Base-by-base conservation (phyloP, 768 basidiomycete genomes). In the Amylocystis lapponica region DNA sequence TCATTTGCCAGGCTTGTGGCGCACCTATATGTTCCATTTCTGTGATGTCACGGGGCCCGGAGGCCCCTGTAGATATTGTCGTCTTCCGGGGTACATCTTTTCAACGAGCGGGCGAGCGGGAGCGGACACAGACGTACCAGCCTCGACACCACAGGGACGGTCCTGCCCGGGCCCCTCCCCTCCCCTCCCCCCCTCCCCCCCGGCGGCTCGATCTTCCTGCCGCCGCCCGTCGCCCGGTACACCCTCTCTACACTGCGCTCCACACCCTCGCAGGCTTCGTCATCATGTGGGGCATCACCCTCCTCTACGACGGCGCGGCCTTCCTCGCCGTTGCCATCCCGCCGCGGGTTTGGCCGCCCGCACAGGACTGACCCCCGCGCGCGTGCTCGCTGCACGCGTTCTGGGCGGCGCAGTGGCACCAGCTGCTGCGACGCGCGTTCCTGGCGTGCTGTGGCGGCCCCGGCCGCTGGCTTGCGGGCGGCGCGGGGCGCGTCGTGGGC, bases 21-120 rank as follows among this genome's bases (percentile, higher is more conserved):
- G 30, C 40, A 85, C 87, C 88, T 64, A 92, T 92, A 47, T 88
- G 86, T 77, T 92, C 89, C 80, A 92, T 89, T 74, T 88, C 88
- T 42, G 87, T 89, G 46, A 90, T 83, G 56, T 92, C 89, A 47
- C 87, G 76, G 46, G 91, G 64, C 62, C 89, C 86, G 32, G 84
- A 79, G 36, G 83, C 80, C 29, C 83, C 83, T 50, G 86, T 82
- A 1, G 81, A 66, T 54, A 91, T 91, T 60, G 85, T 78, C 60
- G 84, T 74, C 12, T 81, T 77, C 81, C 75, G 20, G 6, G n/a
- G 27, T 32, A n/a, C 13, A 19, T 19, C 19, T 10, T 20, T 4
- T 23, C 10, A 11, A 38, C 36, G 27, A 30, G n/a, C n/a, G n/a
- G n/a, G 34, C 69, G 11, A 19, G 50, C 12, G 74, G 75, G n/a